Conservation (phyloP, 2,329 filamentous ascomycete genomes). For the Penicillium sp. region DNA sequence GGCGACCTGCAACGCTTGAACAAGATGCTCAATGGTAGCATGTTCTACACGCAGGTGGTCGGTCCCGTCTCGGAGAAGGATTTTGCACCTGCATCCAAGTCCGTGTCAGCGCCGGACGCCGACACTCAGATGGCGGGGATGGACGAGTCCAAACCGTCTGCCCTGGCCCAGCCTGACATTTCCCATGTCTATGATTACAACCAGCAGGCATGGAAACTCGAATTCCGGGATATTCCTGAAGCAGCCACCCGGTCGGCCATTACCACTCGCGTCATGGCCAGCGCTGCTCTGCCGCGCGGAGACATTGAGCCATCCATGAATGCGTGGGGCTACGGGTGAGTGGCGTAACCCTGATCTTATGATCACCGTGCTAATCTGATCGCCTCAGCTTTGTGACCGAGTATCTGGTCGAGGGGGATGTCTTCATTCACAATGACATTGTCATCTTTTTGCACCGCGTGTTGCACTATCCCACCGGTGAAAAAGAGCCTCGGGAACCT, state of each 20-base stretch:
- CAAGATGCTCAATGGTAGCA: conserved; percentile 56
- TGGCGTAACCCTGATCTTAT: conserved; percentile 21
- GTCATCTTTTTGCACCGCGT: conserved; percentile 63
- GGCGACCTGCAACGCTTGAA: conserved; percentile 53
- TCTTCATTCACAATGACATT: conserved; percentile 64
- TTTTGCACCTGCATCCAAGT: conserved; percentile 36
- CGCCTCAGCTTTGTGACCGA: conserved; percentile 60
- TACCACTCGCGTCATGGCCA: conserved; percentile 59
- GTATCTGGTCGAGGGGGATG: conserved; percentile 62
- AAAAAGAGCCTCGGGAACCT: conserved; percentile 40
- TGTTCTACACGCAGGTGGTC: conserved; percentile 62
- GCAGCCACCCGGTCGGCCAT: conserved; percentile 60
- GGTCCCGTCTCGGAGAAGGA: conserved; percentile 49
- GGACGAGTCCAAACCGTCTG: conserved; percentile 25
- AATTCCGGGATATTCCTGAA: conserved; percentile 58
- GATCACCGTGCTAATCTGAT: conserved; percentile 22
- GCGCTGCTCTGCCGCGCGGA: conserved; percentile 55
- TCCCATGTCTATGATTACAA: conserved; percentile 41
- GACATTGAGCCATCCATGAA: conserved; percentile 59
- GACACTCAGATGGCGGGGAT: conserved; percentile 45
- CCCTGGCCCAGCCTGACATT: neutral
- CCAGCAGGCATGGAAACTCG: conserved; percentile 51
- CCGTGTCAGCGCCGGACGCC: conserved; percentile 28
- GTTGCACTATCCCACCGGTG: conserved; percentile 52
- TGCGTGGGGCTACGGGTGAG: conserved; percentile 61